Conservation (phyloP, 2,329 filamentous ascomycete species). For the Colletotrichum godetiae region DNA sequence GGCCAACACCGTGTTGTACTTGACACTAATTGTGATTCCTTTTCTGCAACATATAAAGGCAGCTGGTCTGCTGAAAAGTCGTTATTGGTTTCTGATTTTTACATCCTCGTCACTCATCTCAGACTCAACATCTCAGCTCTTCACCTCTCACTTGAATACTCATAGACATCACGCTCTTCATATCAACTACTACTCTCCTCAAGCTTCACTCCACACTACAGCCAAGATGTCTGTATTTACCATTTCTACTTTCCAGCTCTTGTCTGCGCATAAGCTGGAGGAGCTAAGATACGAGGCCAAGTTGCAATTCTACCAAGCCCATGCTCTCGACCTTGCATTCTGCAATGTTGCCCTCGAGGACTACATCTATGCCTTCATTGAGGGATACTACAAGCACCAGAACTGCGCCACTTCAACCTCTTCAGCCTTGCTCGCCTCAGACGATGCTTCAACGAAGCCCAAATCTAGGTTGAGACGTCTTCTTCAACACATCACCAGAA, state of each 20-base stretch:
- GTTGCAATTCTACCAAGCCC: not conserved
- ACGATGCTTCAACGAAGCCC: not conserved
- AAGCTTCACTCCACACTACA: not conserved
- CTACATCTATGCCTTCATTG: slow-evolving; percentile 23
- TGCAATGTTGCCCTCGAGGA: slow-evolving; percentile 10
- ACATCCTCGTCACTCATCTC: not conserved
- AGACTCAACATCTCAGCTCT: not conserved
- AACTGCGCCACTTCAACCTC: not conserved
- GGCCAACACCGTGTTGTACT: not conserved
- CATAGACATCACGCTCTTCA: not conserved
- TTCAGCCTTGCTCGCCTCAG: not conserved
- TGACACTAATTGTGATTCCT: not conserved
- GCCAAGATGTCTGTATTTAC: not conserved
- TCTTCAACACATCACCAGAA: slow-evolving; percentile 1
- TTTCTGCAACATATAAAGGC: not conserved
- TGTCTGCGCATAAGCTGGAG: not conserved
- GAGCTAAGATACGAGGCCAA: slow-evolving; percentile 17
- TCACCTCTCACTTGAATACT: not conserved
- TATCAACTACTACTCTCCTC: not conserved
- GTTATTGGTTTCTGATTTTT: too few species aligned
- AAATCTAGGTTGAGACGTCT: not conserved
- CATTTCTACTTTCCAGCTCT: not conserved
- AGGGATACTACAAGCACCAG: slow-evolving; percentile 7
- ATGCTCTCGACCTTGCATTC: slow-evolving; percentile 2
- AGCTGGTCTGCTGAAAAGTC: not conserved